Conservation (phyloP, 1,284 basidiomycete genomes). For the Clitocybe nebularis region DNA sequence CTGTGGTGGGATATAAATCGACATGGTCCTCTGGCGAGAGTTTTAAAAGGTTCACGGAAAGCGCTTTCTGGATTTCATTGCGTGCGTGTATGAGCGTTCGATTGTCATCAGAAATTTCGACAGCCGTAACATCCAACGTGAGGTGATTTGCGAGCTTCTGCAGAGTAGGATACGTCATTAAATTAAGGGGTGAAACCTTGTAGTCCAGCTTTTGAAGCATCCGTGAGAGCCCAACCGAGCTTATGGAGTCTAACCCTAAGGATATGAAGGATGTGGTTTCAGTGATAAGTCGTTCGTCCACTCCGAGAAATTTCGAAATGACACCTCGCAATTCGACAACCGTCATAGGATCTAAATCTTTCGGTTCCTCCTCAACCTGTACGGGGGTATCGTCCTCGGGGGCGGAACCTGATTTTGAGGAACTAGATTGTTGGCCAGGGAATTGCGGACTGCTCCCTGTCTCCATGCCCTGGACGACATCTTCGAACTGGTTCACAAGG, state of each 20-base stretch:
- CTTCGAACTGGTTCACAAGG: constrained; percentile 24
- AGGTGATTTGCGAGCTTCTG: constrained; percentile 12
- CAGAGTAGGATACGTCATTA: constrained; percentile 28
- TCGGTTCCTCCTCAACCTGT: not conserved
- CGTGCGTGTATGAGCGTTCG: not conserved
- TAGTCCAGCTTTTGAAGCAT: constrained; percentile 29
- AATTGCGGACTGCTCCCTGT: constrained; percentile 3
- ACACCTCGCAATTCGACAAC: constrained; percentile 22
- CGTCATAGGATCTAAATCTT: constrained; percentile 6
- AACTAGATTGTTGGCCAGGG: too few species aligned
- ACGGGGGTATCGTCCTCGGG: too few species aligned
- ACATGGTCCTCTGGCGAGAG: constrained; percentile 30
- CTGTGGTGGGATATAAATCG: constrained; percentile 36
- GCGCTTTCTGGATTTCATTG: not conserved
- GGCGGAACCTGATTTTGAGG: too few species aligned
- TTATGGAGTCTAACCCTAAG: constrained; percentile 47
- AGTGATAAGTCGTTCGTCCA: constrained; percentile 24
- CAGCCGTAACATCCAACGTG: constrained; percentile 17
- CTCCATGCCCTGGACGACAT: constrained; percentile 8
- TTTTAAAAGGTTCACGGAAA: constrained; percentile 16
- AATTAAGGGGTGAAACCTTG: constrained; percentile 28
- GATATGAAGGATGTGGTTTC: constrained; percentile 37
- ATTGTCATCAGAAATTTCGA: constrained; percentile 15
- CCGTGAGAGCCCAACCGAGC: constrained; percentile 40
- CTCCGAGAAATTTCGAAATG: constrained; percentile 33